Conservation (phyloP, 1,284 basidiomycete species). For the Leccinum angustisporum region DNA sequence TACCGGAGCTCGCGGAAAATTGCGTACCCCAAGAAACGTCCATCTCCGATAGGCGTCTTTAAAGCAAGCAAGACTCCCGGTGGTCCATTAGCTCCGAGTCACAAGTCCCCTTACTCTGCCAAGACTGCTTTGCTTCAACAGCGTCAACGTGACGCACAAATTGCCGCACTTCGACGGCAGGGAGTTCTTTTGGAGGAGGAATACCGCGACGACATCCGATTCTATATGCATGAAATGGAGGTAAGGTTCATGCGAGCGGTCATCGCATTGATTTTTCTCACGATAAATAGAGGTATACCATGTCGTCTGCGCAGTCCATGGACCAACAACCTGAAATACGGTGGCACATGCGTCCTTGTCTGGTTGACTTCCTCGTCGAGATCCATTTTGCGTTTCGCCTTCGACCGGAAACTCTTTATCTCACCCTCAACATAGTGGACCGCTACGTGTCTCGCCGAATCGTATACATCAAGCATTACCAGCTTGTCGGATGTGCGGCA, state of each 20-base stretch:
- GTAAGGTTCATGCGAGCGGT: conserved; percentile 50
- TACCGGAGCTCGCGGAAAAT: conserved; percentile 59
- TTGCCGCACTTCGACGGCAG: conserved; percentile 64
- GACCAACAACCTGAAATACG: conserved; percentile 97
- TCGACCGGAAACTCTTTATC: conserved; percentile 96
- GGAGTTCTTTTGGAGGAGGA: conserved; percentile 85
- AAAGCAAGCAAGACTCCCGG: conserved; percentile 62
- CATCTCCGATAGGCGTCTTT: conserved; percentile 72
- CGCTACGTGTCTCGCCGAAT: conserved; percentile 98
- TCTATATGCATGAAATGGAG: conserved; percentile 98
- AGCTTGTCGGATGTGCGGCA: conserved; percentile 97
- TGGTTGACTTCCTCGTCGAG: conserved; percentile 98
- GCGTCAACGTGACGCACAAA: conserved; percentile 66
- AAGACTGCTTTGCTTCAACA: conserved; percentile 60
- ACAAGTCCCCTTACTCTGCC: conserved; percentile 63
- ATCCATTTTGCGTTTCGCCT: conserved; percentile 97
- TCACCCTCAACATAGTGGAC: conserved; percentile 98
- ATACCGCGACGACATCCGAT: conserved; percentile 89
- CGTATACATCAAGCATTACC: conserved; percentile 99
- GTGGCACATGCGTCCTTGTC: conserved; percentile 98
- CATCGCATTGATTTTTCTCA: conserved; percentile 14
- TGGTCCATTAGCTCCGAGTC: conserved; percentile 43
- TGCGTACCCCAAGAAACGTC: conserved; percentile 78
- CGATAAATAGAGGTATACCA: conserved; percentile 68
- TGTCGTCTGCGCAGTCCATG: conserved; percentile 91